Evolutionary conservation across 495 filamentous ascomycete genomes (phyloP), one percentile per base, ranked within the genome.

Genomic region (Mytilinidion resinicola): DNA sequence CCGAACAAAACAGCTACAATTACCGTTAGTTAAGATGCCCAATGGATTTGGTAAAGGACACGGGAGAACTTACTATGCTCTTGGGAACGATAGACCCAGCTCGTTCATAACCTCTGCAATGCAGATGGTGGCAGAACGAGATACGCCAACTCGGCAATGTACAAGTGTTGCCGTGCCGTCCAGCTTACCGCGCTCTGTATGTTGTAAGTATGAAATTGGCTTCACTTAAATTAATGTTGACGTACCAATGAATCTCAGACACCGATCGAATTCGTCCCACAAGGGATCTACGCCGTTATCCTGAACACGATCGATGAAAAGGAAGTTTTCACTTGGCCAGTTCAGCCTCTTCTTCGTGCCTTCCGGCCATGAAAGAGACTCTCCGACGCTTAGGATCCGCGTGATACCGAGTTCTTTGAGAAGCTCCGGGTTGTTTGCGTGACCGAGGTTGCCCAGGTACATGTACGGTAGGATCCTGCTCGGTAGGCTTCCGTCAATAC

Each of bases 101-200:
- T 84, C 76, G 11, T 85, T 81, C 93, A 98, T 98, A 19, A 97
- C 92, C 72, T 96, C 91, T 35, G 93, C 93, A 66, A 98, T 97
- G 74, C 93, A 97, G 68, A 98, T 96, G 8, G 93, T 98, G 19
- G 93, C 93, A 49, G 88, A 92, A 57, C 93, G 80, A 17, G 91
- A 96, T 57, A 98, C 93, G 48, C 93, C 93, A 43, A 98, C 93
- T 11, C 95, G 85, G 70, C 93, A 98, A 71, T 98, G 93, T 25
- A 98, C 93, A 46, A 98, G 77, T 1, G 93, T 96, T n/a, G 92
- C 90, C 5, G 80, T 86, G 19, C 83, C 82, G 42, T 88, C 85
- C 41, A 67, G 68, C 64, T 85, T 87, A 38, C 92, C 90, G 66
- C 84, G 80, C 30, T 86, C 91, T 96, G 62, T 55, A 41, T 5